These are phyloP conservation scores for Cercospora canescens DNA, from an alignment of 2,329 filamentous ascomycete species.

Conservation along the genomic window DNA sequence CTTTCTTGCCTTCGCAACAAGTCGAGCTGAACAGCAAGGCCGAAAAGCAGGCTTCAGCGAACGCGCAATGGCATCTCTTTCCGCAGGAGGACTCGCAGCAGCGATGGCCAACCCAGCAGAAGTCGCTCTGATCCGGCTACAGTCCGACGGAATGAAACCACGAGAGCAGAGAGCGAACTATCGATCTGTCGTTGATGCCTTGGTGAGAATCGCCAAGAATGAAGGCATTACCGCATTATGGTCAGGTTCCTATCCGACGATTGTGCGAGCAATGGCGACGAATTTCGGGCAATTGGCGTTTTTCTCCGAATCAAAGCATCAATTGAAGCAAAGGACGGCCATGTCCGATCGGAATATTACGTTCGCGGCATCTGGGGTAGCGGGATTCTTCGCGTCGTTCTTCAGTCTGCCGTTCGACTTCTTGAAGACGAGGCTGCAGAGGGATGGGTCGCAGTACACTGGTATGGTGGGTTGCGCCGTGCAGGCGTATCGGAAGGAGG, in stretches of 20 bases:
- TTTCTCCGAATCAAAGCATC: constrained; percentile 92
- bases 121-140: constrained; percentile 93
- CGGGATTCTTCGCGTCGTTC: constrained; percentile 95
- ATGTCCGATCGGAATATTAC: constrained; percentile 67
- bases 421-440: constrained; percentile 93
- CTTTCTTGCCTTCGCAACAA: constrained; percentile 72
- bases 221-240: constrained; percentile 83
- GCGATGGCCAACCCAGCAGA: constrained; percentile 95
- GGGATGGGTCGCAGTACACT: constrained; percentile 81
- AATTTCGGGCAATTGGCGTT: constrained; percentile 97
- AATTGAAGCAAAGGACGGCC: constrained; percentile 68
- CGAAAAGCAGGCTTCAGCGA: constrained; percentile 77
- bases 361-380: constrained; percentile 79
- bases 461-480: constrained; percentile 84
- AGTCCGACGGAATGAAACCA: constrained; percentile 90
- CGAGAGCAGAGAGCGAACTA: constrained; percentile 85
- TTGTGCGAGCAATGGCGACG: constrained; percentile 92
- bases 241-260: constrained; percentile 85
- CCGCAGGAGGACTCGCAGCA: constrained; percentile 84
- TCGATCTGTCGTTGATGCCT: constrained; percentile 83
- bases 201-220: constrained; percentile 73
- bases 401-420: constrained; percentile 96
- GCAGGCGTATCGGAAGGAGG: constrained; percentile 86
- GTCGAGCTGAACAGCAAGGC: constrained; percentile 67
- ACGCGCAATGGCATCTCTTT: constrained; percentile 77